These are phyloP conservation scores for Leucogyrophana mollusca DNA, from an alignment of 768 basidiomycete species.

Conservation along the genomic window DNA sequence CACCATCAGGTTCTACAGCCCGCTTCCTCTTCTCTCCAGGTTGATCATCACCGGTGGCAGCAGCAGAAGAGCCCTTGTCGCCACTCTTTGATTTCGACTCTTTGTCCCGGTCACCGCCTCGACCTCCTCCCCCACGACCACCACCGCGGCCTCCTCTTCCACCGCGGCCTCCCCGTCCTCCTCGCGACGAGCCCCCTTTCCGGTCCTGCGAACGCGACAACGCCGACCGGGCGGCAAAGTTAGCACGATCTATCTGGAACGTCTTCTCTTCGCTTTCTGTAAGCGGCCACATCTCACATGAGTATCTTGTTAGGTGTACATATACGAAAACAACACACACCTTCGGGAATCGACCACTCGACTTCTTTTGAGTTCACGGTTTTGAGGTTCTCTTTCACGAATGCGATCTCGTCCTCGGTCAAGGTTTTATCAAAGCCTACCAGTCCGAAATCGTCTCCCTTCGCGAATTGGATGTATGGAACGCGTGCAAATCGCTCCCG, in stretches of 20 bases:
- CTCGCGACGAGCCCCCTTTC: constrained; percentile 38
- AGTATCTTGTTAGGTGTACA: not conserved
- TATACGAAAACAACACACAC: constrained; percentile 34
- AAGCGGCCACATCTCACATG: too few relatives aligned
- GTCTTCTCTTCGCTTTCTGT: constrained; percentile 70
- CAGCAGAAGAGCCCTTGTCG: constrained; percentile 17
- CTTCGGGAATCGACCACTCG: constrained; percentile 61
- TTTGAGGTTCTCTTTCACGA: constrained; percentile 63
- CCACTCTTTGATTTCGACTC: constrained; percentile 13
- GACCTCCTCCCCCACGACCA: constrained; percentile 21
- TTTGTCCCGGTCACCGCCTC: constrained; percentile 12
- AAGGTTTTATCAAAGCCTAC: constrained; percentile 63
- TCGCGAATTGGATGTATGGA: constrained; percentile 48
- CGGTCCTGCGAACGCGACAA: constrained; percentile 38
- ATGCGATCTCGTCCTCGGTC: constrained; percentile 69
- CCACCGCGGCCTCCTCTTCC: constrained; percentile 37
- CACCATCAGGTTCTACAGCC: constrained; percentile 76
- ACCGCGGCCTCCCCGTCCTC: constrained; percentile 32
- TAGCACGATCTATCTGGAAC: constrained; percentile 75
- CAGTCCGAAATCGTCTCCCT: constrained; percentile 45
- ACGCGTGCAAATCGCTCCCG: constrained; percentile 45
- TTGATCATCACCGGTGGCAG: constrained; percentile 38
- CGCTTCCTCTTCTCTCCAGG: constrained; percentile 77
- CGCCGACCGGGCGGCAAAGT: constrained; percentile 56
- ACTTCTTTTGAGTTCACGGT: constrained; percentile 65